Evolutionary conservation across 306 rosid genomes (phyloP), one percentile per base, ranked within the genome.

Genomic region (Ormosia emarginata): DNA sequence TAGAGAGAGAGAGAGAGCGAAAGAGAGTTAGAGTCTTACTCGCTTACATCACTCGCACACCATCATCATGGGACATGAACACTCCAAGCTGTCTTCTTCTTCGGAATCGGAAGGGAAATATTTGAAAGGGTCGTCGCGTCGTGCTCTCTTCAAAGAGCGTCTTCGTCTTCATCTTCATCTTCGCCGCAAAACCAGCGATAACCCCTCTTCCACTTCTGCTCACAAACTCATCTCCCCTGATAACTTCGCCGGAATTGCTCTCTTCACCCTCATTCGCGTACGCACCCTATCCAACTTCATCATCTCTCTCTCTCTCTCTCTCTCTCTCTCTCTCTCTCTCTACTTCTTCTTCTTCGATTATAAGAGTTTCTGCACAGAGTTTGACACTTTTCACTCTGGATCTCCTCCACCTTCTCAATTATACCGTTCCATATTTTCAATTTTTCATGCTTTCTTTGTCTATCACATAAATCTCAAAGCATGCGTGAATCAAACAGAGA

Each of bases 181-280:
- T 29, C 90, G 10, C 14, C 63, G 67, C 36, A 66, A 14, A 3
- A 75, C 24, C 30, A 75, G 32, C 15, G 61, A 58, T 10, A 47
- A 37, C 56, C 11, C 36, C 6, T 17, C 83, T 3, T 10, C 71
- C 18, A 36, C 87, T 32, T 64, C 91, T 9, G 49, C 57, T 75
- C 33, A 37, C 33, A 91, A 90, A 77, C 89, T 34, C 9, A 85
- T 85, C 65, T 74, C 85, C 56, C 87, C 85, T 1, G 89, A 80
- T 0, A 75, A 82, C 69, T 95, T 95, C 87, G 89, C 94, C 30
- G 99, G 99, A 78, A 93, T 95, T 29, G 99, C 95, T 64, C 87
- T 88, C 70, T 90, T 95, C 79, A 78, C 91, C 4, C 92, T 95
- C 79, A 86, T 86, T 41, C 77, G 80, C 41, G 98, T 94, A 72